A percentile compares a stretch with the other conserved stretches of the same genome.
Conservation (phyloP, 257 asterid genomes). For the Catharanthus roseus region DNA sequence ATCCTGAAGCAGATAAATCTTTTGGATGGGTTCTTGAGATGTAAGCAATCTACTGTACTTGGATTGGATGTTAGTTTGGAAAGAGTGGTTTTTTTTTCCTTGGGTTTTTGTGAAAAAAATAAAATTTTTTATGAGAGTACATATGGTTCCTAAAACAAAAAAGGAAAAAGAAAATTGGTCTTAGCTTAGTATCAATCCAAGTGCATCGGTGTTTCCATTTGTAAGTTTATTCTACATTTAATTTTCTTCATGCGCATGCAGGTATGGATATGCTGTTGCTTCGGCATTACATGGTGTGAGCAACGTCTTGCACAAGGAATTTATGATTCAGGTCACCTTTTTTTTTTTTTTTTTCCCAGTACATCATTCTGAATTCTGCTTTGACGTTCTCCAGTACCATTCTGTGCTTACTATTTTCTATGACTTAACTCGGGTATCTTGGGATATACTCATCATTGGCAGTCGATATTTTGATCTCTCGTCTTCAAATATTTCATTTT, state of each 20-base stretch:
- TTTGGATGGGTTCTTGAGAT: conserved; percentile 99
- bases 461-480: not conserved
- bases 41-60: conserved; percentile 45
- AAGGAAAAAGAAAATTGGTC: too few species aligned
- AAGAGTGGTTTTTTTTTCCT: too few species aligned
- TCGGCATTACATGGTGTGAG: conserved; percentile 83
- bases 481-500: not conserved
- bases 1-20: conserved; percentile 83
- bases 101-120: too few species aligned
- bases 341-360: not conserved
- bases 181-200: too few species aligned
- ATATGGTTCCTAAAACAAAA: too few species aligned
- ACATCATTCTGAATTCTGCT: not conserved
- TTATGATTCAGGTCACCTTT: conserved; percentile 83
- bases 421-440: not conserved
- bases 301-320: conserved; percentile 76
- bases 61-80: too few species aligned
- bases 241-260: conserved; percentile 26
- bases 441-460: not conserved
- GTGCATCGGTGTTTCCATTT: conserved; percentile 2
- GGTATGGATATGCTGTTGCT: conserved; percentile 93
- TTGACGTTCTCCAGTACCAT: not conserved
- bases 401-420: not conserved
- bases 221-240: not conserved
- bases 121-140: too few species aligned